These are phyloP conservation scores for Fusarium secorum DNA, from an alignment of 2,329 filamentous ascomycete species.

Conservation along the genomic window DNA sequence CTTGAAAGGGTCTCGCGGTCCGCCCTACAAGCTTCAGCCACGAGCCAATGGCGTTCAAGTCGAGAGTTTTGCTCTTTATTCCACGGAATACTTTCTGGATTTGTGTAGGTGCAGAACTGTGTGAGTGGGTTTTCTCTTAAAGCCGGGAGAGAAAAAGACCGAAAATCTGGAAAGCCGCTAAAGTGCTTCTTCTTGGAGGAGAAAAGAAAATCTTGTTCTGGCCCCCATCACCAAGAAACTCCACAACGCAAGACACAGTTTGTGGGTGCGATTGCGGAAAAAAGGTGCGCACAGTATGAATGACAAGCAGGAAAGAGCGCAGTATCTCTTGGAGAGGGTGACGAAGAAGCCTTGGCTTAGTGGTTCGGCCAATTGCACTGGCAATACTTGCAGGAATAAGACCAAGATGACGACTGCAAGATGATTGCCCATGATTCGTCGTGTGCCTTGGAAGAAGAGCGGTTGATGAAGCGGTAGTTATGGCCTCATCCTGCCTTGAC, in stretches of 20 bases:
- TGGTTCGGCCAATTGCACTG: constrained; percentile 14
- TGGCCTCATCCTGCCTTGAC: constrained; percentile 2
- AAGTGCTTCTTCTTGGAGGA: constrained; percentile 16
- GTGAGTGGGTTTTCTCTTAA: constrained; percentile 29
- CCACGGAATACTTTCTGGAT: constrained; percentile 1
- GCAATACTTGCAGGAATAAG: constrained; percentile 14
- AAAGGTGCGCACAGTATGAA: constrained; percentile 33
- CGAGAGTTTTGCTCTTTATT: constrained; percentile 16
- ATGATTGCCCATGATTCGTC: neutral
- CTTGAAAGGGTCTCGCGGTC: constrained; percentile 13
- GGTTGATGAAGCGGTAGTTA: constrained; percentile 6
- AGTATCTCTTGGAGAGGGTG: neutral
- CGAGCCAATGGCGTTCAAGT: constrained; percentile 18
- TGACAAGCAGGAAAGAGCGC: neutral
- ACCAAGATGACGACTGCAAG: constrained; percentile 19
- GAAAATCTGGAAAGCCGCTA: constrained; percentile 15
- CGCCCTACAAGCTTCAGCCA: constrained; percentile 24
- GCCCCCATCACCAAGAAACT: constrained; percentile 10
- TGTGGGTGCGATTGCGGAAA: neutral
- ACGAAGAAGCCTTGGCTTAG: constrained; percentile 11
- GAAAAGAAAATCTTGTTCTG: constrained; percentile 23
- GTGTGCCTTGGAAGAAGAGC: neutral
- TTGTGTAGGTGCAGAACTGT: constrained; percentile 15
- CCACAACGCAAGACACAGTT: constrained; percentile 23
- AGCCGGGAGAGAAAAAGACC: neutral